phyloP scores from a whole-genome alignment of 176 grass and related monocot species.

The Carex cristatella region DNA sequence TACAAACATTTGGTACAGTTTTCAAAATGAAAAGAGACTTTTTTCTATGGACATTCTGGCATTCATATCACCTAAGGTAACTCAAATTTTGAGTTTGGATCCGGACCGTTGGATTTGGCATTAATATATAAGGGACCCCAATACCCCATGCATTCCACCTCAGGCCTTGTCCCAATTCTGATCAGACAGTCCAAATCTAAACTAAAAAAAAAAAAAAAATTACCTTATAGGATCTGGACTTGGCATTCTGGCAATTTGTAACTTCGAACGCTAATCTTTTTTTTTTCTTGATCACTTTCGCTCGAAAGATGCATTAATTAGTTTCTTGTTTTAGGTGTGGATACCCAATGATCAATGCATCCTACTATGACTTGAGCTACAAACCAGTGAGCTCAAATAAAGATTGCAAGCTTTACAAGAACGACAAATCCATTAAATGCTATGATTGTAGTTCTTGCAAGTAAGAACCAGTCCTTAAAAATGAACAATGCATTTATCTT shows the following conservation, averaged over 20 bases:
- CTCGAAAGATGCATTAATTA: not conserved
- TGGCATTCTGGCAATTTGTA: not conserved
- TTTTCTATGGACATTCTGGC: not conserved
- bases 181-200: no score
- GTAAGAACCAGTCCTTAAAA: conserved; percentile 32
- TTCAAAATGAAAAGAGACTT: not conserved
- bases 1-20: not conserved
- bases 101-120: no score
- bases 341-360: conserved; percentile 70
- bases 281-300: not conserved
- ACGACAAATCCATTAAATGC: conserved; percentile 44
- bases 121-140: no score
- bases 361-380: conserved; percentile 81
- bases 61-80: no score
- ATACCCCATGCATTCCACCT: no score
- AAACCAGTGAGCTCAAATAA: conserved; percentile 64
- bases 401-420: conserved; percentile 93
- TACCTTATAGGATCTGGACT: no score
- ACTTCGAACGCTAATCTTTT: not conserved
- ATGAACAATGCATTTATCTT: not conserved
- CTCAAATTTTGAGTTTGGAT: no score
- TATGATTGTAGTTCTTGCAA: conserved; percentile 98
- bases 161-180: no score
- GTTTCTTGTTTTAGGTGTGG: conserved; percentile 46
- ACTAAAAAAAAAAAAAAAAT: no score